These are phyloP conservation scores for Perkinsus marinus DNA, from an alignment of 169 alveolate species.

Conservation along the genomic window DNA sequence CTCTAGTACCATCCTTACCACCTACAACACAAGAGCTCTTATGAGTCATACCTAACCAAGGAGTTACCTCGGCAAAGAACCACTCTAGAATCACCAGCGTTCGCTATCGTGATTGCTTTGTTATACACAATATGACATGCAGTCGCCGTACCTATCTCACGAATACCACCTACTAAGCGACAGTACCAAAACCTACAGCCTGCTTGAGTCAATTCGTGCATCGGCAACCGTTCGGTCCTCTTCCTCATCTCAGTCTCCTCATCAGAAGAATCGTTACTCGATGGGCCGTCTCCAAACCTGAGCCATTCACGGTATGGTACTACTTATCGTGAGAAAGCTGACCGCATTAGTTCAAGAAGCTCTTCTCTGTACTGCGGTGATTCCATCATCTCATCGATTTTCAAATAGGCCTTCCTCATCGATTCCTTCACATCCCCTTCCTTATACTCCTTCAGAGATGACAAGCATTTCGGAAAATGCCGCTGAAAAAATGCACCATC, in stretches of 20 bases:
- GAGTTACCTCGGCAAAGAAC: constrained; percentile 64
- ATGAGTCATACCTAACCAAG: neutral
- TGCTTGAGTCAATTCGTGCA: neutral
- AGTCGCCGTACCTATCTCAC: neutral
- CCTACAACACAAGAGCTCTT: neutral
- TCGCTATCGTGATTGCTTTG: constrained; percentile 45
- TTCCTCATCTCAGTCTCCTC: neutral
- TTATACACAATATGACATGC: neutral
- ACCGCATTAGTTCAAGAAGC: neutral
- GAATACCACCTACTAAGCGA: neutral
- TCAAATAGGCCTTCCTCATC: neutral
- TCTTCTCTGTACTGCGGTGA: neutral
- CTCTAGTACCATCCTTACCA: constrained; percentile 6
- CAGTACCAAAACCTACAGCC: neutral
- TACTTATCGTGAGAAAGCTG: neutral
- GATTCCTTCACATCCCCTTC: neutral
- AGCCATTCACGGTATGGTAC: neutral
- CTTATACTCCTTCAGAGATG: neutral
- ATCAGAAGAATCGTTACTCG: neutral
- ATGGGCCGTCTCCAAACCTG: neutral
- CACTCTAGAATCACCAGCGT: constrained; percentile 94
- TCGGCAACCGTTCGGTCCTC: neutral
- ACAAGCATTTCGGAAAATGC: neutral
- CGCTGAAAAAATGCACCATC: neutral
- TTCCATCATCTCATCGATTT: neutral